A percentile compares a stretch with the other conserved stretches of the same genome.
phyloP scores from a whole-genome alignment of 1,284 basidiomycete species.

The Moesziomyces aphidis region DNA sequence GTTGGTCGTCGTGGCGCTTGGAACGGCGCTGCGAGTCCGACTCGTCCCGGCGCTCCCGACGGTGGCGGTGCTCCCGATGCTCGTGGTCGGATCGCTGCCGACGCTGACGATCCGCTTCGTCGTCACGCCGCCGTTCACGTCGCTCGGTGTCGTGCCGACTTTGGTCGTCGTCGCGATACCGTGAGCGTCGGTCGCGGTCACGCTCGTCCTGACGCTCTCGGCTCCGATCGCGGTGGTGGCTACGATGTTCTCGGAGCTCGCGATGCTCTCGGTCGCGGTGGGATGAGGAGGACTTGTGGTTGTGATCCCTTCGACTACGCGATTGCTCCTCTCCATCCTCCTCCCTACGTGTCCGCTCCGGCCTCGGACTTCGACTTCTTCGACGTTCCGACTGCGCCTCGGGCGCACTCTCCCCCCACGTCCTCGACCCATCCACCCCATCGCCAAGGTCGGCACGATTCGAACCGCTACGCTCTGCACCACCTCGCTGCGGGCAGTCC shows the following conservation, averaged over 20 bases:
- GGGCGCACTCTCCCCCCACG: not conserved
- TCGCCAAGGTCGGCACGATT: slow-evolving; percentile 2
- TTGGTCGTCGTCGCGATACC: not conserved
- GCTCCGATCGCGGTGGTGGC: slow-evolving; percentile 8
- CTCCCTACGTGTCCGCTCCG: slow-evolving; percentile 1
- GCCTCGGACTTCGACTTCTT: slow-evolving; percentile 16
- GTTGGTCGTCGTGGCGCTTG: slow-evolving; percentile 8
- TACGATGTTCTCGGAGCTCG: slow-evolving; percentile 1
- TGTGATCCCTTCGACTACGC: not conserved
- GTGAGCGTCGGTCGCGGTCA: slow-evolving; percentile 1
- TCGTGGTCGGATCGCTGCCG: slow-evolving; percentile 14
- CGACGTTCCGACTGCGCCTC: slow-evolving; percentile 2
- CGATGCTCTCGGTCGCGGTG: slow-evolving; percentile 10
- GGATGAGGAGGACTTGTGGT: not conserved
- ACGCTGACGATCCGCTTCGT: not conserved
- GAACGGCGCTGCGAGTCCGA: not conserved
- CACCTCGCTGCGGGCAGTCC: slow-evolving; percentile 61
- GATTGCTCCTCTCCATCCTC: slow-evolving; percentile 5
- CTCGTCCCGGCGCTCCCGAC: slow-evolving; percentile 4
- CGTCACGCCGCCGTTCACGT: not conserved
- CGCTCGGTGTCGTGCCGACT: not conserved
- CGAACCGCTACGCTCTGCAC: slow-evolving; percentile 14
- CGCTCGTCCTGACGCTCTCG: slow-evolving; percentile 3
- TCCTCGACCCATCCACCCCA: not conserved
- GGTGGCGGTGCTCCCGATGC: slow-evolving; percentile 2